phyloP scores from a whole-genome alignment of 208 protist species.

The Endotrypanum monterogeii region DNA sequence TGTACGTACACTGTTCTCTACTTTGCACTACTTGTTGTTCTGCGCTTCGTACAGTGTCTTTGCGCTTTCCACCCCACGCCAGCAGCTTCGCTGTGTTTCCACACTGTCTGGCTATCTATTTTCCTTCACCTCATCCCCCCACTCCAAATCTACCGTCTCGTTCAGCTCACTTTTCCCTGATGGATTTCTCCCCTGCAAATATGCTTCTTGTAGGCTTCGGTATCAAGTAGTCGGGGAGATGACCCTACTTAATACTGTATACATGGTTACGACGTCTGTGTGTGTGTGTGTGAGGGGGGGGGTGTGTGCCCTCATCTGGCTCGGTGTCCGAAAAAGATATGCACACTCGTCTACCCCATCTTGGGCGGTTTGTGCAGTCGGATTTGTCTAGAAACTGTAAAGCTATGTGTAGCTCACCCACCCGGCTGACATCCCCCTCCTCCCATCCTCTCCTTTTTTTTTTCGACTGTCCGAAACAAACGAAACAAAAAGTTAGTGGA shows the following conservation, averaged over 20 bases:
- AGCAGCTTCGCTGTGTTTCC: background rate
- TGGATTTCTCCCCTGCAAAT: background rate
- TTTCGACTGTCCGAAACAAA: no score
- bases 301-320: background rate
- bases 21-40: background rate
- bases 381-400: no score
- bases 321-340: background rate
- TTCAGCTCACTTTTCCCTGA: no score
- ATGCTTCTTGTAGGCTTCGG: background rate
- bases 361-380: no score
- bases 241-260: background rate
- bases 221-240: background rate
- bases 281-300: no score
- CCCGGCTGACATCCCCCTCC: no score
- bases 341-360: no score
- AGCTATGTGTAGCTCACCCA: no score
- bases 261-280: background rate
- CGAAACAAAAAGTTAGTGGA: no score
- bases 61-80: no score
- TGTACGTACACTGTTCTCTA: background rate
- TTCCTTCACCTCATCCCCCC: background rate
- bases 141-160: no score
- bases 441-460: no score
- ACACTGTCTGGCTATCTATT: background rate
- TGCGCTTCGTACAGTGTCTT: background rate